A percentile compares a stretch with the other conserved stretches of the same genome.
phyloP scores from a whole-genome alignment of 345 rosid genomes.

The Streptanthus diversifolius region DNA sequence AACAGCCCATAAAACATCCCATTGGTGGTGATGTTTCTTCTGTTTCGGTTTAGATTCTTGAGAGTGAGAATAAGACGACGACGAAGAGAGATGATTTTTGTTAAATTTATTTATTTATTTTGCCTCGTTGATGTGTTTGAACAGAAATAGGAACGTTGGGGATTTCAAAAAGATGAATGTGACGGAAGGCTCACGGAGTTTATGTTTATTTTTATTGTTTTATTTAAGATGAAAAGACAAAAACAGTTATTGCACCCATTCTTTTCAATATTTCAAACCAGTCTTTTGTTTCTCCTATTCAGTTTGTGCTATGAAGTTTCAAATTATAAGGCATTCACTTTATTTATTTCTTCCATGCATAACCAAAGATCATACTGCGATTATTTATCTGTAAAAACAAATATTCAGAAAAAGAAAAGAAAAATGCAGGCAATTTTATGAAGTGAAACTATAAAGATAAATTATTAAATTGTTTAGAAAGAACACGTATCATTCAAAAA shows the following conservation, averaged over 20 bases:
- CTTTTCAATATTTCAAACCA: background rate
- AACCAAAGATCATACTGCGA: background rate
- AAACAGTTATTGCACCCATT: background rate
- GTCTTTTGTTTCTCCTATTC: background rate
- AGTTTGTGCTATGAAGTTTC: background rate
- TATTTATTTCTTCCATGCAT: background rate
- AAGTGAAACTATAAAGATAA: background rate
- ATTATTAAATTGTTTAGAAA: too few relatives aligned
- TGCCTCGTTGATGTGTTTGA: slow-evolving; percentile 21
- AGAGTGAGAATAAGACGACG: background rate
- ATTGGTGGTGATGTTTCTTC: slow-evolving; percentile 34
- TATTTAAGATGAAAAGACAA: slow-evolving; percentile 27
- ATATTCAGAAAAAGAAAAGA: too few relatives aligned
- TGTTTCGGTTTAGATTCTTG: background rate
- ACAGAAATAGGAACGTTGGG: slow-evolving; percentile 71
- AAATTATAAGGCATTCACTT: background rate
- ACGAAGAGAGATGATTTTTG: background rate
- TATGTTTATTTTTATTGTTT: slow-evolving; percentile 1
- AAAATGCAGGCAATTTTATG: background rate
- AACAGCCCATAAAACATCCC: slow-evolving; percentile 90
- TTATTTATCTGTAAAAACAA: background rate
- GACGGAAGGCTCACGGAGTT: slow-evolving; percentile 39
- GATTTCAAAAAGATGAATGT: slow-evolving; percentile 7
- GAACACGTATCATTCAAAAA: too few relatives aligned
- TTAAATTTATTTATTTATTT: background rate